Conservation (phyloP, 495 filamentous ascomycete genomes). For the Filosporella fistucella region DNA sequence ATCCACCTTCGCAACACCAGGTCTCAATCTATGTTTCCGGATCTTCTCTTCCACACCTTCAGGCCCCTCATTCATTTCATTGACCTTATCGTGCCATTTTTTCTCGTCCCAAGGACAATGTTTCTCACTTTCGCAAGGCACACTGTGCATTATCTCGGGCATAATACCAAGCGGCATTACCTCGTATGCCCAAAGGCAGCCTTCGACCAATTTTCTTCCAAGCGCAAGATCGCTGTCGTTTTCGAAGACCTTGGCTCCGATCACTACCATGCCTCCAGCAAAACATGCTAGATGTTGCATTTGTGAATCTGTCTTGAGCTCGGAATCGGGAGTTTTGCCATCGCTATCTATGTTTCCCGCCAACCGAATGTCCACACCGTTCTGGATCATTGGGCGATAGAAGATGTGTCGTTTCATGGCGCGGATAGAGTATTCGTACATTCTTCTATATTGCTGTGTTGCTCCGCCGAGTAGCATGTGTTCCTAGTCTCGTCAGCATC, state of each 20-base stretch:
- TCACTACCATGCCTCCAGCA: slow-evolving; percentile 82
- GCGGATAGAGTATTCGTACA: slow-evolving; percentile 62
- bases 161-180: slow-evolving; percentile 76
- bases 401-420: slow-evolving; percentile 50
- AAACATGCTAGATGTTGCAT: slow-evolving; percentile 65
- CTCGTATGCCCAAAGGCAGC: slow-evolving; percentile 86
- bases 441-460: slow-evolving; percentile 62
- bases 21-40: background rate
- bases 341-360: slow-evolving; percentile 44
- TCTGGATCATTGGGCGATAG: slow-evolving; percentile 76
- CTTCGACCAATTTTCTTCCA: slow-evolving; percentile 75
- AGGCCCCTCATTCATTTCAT: background rate
- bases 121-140: slow-evolving; percentile 58
- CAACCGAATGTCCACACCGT: slow-evolving; percentile 70
- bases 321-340: slow-evolving; percentile 22
- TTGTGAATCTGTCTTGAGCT: slow-evolving; percentile 27
- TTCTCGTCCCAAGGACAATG: slow-evolving; percentile 64
- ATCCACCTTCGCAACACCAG: slow-evolving; percentile 49
- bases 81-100: slow-evolving; percentile 31
- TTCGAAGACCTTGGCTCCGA: slow-evolving; percentile 75
- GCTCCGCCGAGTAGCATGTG: slow-evolving; percentile 70
- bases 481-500: slow-evolving; percentile 24
- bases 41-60: slow-evolving; percentile 1
- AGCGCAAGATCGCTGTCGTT: slow-evolving; percentile 64
- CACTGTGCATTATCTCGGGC: slow-evolving; percentile 58